Evolutionary conservation across 768 basidiomycete species (phyloP).

Genomic region (Amanita exitialis): DNA sequence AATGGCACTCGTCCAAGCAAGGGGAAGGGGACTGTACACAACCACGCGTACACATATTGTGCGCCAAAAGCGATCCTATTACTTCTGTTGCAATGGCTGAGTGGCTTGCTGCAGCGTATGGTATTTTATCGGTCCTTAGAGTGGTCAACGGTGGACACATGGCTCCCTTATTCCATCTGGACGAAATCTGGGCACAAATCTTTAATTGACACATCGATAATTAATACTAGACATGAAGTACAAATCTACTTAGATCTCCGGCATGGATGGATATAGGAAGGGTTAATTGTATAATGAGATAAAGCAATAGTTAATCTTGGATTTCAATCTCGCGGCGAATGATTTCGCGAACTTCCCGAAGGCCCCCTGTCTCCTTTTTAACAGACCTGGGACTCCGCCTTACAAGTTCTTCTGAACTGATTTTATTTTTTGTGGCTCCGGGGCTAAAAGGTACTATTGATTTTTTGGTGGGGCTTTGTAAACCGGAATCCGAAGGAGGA

Average conservation of each 20-base stretch:
- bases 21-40: slow-evolving; percentile 31
- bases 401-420: slow-evolving; percentile 50
- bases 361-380: slow-evolving; percentile 59
- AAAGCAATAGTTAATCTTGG: slow-evolving; percentile 40
- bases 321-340: slow-evolving; percentile 72
- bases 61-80: slow-evolving; percentile 31
- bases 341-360: slow-evolving; percentile 74
- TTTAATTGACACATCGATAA: slow-evolving; percentile 11
- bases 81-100: slow-evolving; percentile 31
- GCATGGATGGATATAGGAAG: slow-evolving; percentile 14
- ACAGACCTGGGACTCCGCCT: slow-evolving; percentile 67
- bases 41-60: slow-evolving; percentile 35
- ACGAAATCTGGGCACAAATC: slow-evolving; percentile 34
- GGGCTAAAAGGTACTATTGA: slow-evolving; percentile 35
- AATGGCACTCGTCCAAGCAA: slow-evolving; percentile 28
- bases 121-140: slow-evolving; percentile 31
- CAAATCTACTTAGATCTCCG: slow-evolving; percentile 9
- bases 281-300: slow-evolving; percentile 14
- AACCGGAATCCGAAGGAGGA: slow-evolving; percentile 13
- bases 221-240: not conserved
- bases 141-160: slow-evolving; percentile 40
- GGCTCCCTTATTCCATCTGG: slow-evolving; percentile 31
- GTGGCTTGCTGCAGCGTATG: slow-evolving; percentile 34
- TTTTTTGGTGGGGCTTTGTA: slow-evolving; percentile 29
- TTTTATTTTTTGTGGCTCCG: slow-evolving; percentile 32